Evolutionary conservation across 768 basidiomycete genomes (phyloP), one percentile per base, ranked within the genome.

Genomic region (Boletus reticuloceps): DNA sequence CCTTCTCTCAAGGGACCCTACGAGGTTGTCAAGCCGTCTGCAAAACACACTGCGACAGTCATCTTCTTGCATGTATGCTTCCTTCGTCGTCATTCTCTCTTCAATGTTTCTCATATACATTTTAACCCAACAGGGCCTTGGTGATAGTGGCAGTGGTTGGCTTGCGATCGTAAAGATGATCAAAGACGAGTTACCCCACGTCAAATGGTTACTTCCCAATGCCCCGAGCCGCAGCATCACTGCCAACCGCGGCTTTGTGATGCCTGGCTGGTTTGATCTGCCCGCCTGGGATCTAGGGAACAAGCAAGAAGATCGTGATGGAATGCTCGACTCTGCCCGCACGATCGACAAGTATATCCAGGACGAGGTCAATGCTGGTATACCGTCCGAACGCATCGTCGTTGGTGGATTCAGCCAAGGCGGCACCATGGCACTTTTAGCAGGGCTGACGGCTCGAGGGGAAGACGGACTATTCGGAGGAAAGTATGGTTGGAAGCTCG

Each of bases 331-430:
- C 31, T 84, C 88, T 32, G 79, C 82, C 9, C 72, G 76, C 29
- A 69, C 77, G 27, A 76, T 96, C 62, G 85, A 85, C 63, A 72
- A 80, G 54, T 74, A 95, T 59, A 85, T 98, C 64, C 76, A 82
- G 13, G 76, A 79, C 3, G 94, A 98, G 71, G 76, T 94, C 19
- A 82, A 85, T 46, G 76, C 78, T 9, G 90, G 90, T 34, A 82
- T 88, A 50, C 78, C 83, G 10, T 73, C 86, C 25, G 76, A 78
- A 51, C 82, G 88, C 48, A 88, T 96, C 63, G 80, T 96, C 32
- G 71, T 98, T 22, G 93, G 91, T 36, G 94, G 94, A 11, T 96
- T 95, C 74, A 88, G 85, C 56, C 94, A 96, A 69, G 94, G 91
- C 37, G 90, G 78, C 39, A 82, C 86, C 22, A 86, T 95, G 77